phyloP scores from a whole-genome alignment of 2,329 filamentous ascomycete genomes.

The Erysiphe neolycopersici region DNA sequence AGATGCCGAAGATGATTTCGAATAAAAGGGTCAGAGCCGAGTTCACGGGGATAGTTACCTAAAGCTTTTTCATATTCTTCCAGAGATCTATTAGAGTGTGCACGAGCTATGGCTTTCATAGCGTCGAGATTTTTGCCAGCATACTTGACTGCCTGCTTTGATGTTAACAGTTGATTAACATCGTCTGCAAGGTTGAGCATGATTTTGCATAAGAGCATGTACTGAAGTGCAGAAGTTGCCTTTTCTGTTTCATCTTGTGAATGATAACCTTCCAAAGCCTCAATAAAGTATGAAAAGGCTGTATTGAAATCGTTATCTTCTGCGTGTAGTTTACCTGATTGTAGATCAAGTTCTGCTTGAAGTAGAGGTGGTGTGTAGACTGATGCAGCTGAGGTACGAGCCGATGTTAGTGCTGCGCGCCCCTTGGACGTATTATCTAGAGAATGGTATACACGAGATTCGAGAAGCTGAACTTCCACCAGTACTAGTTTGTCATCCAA shows the following conservation, averaged over 20 bases:
- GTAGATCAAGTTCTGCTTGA: slow-evolving; percentile 95
- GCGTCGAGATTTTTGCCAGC: slow-evolving; percentile 87
- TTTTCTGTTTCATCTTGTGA: slow-evolving; percentile 66
- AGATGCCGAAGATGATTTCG: slow-evolving; percentile 84
- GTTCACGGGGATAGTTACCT: slow-evolving; percentile 71
- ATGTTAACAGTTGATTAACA: slow-evolving; percentile 79
- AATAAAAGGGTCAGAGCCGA: slow-evolving; percentile 86
- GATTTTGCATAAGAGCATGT: slow-evolving; percentile 99
- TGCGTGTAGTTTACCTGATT: slow-evolving; percentile 94
- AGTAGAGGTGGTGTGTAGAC: slow-evolving; percentile 91
- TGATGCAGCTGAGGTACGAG: slow-evolving; percentile 80
- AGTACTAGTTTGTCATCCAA: slow-evolving; percentile 95
- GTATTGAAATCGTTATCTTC: slow-evolving; percentile 99
- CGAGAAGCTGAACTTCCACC: slow-evolving; percentile 90
- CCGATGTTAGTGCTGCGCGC: slow-evolving; percentile 77
- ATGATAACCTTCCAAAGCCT: slow-evolving; percentile 91
- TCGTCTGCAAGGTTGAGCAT: slow-evolving; percentile 97
- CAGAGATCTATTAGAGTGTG: slow-evolving; percentile 80
- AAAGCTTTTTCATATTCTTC: slow-evolving; percentile 94
- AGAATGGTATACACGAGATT: slow-evolving; percentile 92
- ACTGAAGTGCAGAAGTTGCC: slow-evolving; percentile 93
- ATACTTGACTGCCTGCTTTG: slow-evolving; percentile 92
- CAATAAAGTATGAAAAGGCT: slow-evolving; percentile 96
- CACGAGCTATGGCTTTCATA: slow-evolving; percentile 95
- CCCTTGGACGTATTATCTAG: slow-evolving; percentile 92